Evolutionary conservation across 306 rosid genomes (phyloP).

Genomic region (Medicago truncatula): MtrunA17r5.0-ANR NC_053044.1:44447501-44448000

Average conservation of each 20-base stretch:
- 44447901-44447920: slow-evolving; percentile 10
- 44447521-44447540: not conserved
- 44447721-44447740: slow-evolving; percentile 18
- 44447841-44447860: slow-evolving; percentile 18
- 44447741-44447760: slow-evolving; percentile 2
- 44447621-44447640: too few species aligned
- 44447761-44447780: slow-evolving; percentile 24
- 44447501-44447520: not conserved
- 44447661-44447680: not conserved
- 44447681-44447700: not conserved
- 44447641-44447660: too few species aligned
- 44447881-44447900: slow-evolving; percentile 18
- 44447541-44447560: not conserved
- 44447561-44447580: slow-evolving; percentile 9
- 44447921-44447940: slow-evolving; percentile 31
- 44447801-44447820: slow-evolving; percentile 17
- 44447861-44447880: slow-evolving; percentile 8
- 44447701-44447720: not conserved
- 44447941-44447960: slow-evolving; percentile 20
- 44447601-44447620: slow-evolving; percentile 12
- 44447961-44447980: slow-evolving; percentile 44
- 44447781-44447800: not conserved
- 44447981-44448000: slow-evolving; percentile 93
- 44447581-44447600: slow-evolving; percentile 17
- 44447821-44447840: not conserved